Evolutionary conservation across 768 basidiomycete species (phyloP).

Genomic region (Suillus subalutaceus): DNA sequence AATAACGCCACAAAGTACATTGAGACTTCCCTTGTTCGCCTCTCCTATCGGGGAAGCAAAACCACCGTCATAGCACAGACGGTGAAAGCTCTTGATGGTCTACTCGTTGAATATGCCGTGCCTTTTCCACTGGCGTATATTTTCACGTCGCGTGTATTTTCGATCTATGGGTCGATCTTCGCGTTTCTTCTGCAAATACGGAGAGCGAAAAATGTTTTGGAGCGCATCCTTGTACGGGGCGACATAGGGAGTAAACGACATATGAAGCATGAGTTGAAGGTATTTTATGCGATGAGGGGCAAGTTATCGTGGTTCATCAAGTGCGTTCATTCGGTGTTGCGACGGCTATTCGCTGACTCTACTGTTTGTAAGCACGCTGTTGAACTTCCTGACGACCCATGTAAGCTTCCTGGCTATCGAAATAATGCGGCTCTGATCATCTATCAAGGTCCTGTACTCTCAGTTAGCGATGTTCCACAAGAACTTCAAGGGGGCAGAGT

Average conservation of each 20-base stretch:
- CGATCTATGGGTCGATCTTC: conserved; percentile 68
- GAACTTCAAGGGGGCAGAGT: conserved; percentile 52
- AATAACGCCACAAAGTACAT: conserved; percentile 54
- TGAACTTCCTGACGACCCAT: conserved; percentile 75
- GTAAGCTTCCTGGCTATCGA: conserved; percentile 40
- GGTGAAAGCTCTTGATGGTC: conserved; percentile 65
- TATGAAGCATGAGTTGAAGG: conserved; percentile 55
- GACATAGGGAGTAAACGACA: conserved; percentile 37
- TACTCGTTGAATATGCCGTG: conserved; percentile 76
- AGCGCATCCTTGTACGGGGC: conserved; percentile 69
- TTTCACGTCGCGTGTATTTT: conserved; percentile 58
- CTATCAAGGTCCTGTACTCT: conserved; percentile 64
- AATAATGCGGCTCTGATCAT: conserved; percentile 1
- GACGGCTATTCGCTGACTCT: conserved; percentile 6
- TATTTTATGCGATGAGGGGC: conserved; percentile 75
- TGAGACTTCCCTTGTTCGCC: conserved; percentile 67
- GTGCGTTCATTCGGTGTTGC: conserved; percentile 45
- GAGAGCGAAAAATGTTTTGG: conserved; percentile 70
- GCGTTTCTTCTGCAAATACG: conserved; percentile 73
- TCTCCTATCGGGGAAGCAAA: conserved; percentile 63
- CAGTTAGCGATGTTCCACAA: conserved; percentile 64
- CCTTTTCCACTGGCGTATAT: conserved; percentile 84
- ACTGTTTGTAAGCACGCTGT: conserved; percentile 50
- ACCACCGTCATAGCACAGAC: conserved; percentile 51
- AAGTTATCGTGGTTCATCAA: conserved; percentile 85